Percentiles rank a stretch among this genome's conserved stretches.
Conservation (phyloP, 345 rosid species). For the Toxicodendron radicans region DNA sequence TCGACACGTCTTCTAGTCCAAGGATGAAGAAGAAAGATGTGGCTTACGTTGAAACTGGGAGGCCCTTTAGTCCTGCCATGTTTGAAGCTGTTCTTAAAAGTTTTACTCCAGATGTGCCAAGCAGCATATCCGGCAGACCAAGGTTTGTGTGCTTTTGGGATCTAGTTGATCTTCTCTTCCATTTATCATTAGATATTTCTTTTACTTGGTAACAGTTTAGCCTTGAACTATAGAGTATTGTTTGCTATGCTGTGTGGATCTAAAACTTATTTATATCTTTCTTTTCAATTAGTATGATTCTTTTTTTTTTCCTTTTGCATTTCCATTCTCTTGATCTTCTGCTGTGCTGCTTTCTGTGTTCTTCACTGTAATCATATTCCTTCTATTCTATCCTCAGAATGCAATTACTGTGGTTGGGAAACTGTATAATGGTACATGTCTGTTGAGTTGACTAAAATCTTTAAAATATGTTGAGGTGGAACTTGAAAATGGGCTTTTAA, state of each 20-base stretch:
- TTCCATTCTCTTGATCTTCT: not conserved
- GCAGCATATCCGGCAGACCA: constrained; percentile 72
- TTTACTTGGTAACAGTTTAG: not conserved
- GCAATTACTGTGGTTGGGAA: too few species aligned
- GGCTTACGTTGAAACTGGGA: constrained; percentile 55
- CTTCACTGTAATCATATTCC: not conserved
- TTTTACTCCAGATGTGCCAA: constrained; percentile 86
- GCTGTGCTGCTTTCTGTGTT: not conserved
- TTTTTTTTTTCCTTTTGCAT: too few species aligned
- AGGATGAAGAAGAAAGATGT: constrained; percentile 46
- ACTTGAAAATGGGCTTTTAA: not conserved
- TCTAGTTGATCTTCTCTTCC: not conserved
- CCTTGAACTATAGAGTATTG: not conserved
- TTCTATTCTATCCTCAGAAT: not conserved
- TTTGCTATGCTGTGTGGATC: not conserved
- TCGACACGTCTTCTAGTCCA: constrained; percentile 51
- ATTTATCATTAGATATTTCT: not conserved
- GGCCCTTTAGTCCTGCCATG: constrained; percentile 80
- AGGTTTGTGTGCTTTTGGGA: constrained; percentile 51
- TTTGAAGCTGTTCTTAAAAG: constrained; percentile 74
- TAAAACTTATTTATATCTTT: not conserved
- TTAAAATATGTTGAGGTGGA: not conserved
- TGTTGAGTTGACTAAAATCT: not conserved
- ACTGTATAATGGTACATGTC: not conserved
- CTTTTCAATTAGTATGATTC: too few species aligned